Percentiles rank a stretch among this genome's conserved stretches.
These are phyloP conservation scores for Digitaria exilis DNA, from an alignment of 202 grass and related monocot genomes.

Conservation along the genomic window DNA sequence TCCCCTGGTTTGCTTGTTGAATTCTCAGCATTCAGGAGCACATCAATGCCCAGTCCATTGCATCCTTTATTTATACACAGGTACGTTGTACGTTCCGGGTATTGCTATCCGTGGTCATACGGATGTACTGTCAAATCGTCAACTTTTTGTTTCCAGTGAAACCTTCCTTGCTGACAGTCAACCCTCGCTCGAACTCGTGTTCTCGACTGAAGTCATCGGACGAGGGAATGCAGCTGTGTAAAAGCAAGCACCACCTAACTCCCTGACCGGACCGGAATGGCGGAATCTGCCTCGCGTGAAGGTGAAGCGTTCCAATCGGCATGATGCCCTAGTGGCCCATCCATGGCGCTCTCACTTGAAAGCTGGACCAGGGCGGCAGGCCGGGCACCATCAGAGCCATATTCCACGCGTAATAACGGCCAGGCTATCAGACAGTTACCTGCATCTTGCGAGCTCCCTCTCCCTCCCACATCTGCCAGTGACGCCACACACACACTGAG, in stretches of 20 bases:
- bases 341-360: background rate
- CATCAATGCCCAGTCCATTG: background rate
- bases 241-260: no score
- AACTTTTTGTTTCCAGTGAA: background rate
- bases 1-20: background rate
- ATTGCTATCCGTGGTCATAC: background rate
- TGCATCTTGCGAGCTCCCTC: background rate
- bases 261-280: background rate
- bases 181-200: background rate
- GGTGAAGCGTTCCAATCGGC: background rate
- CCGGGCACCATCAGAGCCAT: background rate
- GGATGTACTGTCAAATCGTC: background rate
- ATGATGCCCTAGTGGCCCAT: background rate
- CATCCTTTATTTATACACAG: background rate
- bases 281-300: background rate
- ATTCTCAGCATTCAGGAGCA: slow-evolving; percentile 8
- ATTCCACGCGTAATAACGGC: slow-evolving; percentile 20
- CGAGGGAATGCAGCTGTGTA: background rate
- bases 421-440: background rate
- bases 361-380: background rate
- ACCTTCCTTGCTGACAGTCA: background rate
- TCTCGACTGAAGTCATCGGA: background rate
- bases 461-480: background rate
- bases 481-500: background rate
- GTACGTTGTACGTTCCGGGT: background rate